Evolutionary conservation across 2,329 filamentous ascomycete genomes (phyloP).

Genomic region (Penicillium paneum): DNA sequence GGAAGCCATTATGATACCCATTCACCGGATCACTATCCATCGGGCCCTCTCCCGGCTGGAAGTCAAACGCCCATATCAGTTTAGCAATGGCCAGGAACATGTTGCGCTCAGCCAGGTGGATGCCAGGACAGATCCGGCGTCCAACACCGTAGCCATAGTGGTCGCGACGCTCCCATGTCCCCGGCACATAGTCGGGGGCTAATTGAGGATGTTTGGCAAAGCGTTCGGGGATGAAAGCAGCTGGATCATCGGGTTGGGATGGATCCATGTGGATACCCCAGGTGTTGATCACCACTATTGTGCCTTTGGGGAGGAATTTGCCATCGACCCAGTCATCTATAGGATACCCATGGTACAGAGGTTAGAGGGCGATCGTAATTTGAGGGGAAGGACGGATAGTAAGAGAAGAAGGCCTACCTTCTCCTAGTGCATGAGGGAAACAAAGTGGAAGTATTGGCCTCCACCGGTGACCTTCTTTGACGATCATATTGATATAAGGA

Average conservation of each 20-base stretch:
- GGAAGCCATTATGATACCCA: background rate
- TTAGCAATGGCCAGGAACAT: background rate
- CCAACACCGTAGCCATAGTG: conserved; percentile 1
- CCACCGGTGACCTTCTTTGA: conserved; percentile 6
- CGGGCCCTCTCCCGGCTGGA: background rate
- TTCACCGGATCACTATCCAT: background rate
- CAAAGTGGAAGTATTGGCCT: background rate
- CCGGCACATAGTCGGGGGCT: background rate
- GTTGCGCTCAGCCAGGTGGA: conserved; percentile 1
- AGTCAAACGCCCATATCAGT: background rate
- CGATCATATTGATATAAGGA: conserved; percentile 2
- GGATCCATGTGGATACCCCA: conserved; percentile 4
- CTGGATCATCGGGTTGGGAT: background rate
- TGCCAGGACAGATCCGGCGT: conserved; percentile 1
- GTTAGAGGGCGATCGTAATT: background rate
- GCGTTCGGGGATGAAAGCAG: background rate
- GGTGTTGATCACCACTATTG: background rate
- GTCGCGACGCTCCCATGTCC: background rate
- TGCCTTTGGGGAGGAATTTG: background rate
- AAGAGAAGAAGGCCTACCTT: background rate
- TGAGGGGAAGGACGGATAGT: background rate
- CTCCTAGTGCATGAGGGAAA: background rate
- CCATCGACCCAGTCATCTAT: background rate
- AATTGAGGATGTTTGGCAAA: background rate
- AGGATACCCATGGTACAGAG: background rate